These are phyloP conservation scores for Tremella yokohamensis DNA, from an alignment of 768 basidiomycete species.

Conservation along the genomic window DNA sequence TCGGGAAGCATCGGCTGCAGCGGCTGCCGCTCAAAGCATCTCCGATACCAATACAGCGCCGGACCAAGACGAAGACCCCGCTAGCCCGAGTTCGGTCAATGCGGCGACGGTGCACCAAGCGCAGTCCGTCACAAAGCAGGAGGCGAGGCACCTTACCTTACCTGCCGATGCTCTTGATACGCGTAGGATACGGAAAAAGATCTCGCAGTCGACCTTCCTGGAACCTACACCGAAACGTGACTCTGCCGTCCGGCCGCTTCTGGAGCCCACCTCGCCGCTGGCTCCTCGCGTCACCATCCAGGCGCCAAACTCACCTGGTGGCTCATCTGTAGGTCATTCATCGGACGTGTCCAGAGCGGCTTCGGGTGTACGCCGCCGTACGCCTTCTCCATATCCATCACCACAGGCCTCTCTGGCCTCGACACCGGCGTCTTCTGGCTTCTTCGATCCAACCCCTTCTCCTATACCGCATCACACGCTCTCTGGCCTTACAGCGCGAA, in stretches of 20 bases:
- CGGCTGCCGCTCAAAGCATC: not conserved
- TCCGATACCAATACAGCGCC: too few species aligned
- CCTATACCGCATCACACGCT: constrained; percentile 5
- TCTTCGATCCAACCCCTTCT: constrained; percentile 7
- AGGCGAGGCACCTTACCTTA: not conserved
- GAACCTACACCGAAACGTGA: constrained; percentile 7
- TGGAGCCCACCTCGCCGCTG: not conserved
- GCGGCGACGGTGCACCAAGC: constrained; percentile 5
- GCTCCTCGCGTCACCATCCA: constrained; percentile 19
- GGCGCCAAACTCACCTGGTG: constrained; percentile 2
- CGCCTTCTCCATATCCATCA: constrained; percentile 20
- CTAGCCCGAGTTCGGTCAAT: not conserved
- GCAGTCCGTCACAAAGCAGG: not conserved
- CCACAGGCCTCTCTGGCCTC: not conserved
- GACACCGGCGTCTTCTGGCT: not conserved
- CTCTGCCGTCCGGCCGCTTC: not conserved
- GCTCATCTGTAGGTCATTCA: not conserved
- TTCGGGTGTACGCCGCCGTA: not conserved
- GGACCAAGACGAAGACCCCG: not conserved
- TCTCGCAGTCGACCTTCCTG: constrained; percentile 16
- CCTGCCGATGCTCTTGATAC: not conserved
- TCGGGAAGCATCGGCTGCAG: not conserved
- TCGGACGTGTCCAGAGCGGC: not conserved
- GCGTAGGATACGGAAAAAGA: constrained; percentile 5
- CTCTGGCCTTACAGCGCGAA: constrained; percentile 27